phyloP scores from a whole-genome alignment of 495 filamentous ascomycete genomes.

The Aspergillus bridgeri region DNA sequence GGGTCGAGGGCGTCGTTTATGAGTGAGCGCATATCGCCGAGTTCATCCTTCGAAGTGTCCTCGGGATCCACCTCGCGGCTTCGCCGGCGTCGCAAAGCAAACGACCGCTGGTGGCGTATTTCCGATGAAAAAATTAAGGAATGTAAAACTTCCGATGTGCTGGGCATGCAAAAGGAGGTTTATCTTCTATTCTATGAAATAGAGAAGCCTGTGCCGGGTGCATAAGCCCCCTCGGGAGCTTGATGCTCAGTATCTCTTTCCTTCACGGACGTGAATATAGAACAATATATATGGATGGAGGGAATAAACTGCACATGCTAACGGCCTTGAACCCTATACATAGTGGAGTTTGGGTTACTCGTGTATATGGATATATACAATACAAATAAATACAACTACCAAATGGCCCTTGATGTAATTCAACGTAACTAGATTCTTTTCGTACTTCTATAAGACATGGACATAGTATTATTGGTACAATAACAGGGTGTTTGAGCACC shows the following conservation, averaged over 20 bases:
- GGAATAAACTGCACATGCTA: background rate
- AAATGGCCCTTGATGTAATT: background rate
- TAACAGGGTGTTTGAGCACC: no score
- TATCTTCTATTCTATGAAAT: slow-evolving; percentile 96
- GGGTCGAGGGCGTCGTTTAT: slow-evolving; percentile 22
- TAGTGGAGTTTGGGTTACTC: background rate
- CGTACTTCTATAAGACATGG: background rate
- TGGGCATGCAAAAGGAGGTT: slow-evolving; percentile 92
- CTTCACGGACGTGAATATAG: background rate
- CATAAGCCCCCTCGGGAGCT: background rate
- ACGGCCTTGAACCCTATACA: background rate
- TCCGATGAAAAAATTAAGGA: slow-evolving; percentile 97
- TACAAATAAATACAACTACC: background rate
- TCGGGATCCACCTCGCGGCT: slow-evolving; percentile 29
- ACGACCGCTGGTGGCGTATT: slow-evolving; percentile 91
- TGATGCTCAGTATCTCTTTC: background rate
- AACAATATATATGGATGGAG: background rate
- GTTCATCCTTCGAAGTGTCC: slow-evolving; percentile 20
- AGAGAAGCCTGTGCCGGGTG: slow-evolving; percentile 38
- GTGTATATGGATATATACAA: background rate
- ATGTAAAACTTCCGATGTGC: slow-evolving; percentile 82
- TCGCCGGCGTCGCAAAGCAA: slow-evolving; percentile 57
- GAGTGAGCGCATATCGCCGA: slow-evolving; percentile 22
- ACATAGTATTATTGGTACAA: background rate
- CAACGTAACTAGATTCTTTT: background rate